Conservation (phyloP, 306 rosid species). For the Medicago ruthenica region DNA sequence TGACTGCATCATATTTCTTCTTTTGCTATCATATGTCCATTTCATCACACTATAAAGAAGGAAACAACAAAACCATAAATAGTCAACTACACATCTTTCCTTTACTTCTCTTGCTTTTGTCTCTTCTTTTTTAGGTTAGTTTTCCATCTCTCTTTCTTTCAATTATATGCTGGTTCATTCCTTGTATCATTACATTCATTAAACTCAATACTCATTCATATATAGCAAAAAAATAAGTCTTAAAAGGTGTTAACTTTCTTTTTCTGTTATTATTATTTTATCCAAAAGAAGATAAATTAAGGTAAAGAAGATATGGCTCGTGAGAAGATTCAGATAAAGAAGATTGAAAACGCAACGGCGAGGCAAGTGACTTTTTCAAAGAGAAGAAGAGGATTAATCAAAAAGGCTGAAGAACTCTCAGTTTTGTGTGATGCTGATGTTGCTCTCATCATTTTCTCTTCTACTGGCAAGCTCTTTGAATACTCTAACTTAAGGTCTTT, state of each 20-base stretch:
- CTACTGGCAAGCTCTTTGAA: conserved; percentile 87
- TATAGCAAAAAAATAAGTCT: background rate
- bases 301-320: conserved; percentile 66
- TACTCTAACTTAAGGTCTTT: conserved; percentile 76
- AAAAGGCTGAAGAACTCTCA: conserved; percentile 94
- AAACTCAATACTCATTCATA: background rate
- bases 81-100: conserved; percentile 34
- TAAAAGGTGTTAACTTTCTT: conserved; percentile 1
- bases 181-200: background rate
- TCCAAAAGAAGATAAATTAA: conserved; percentile 29
- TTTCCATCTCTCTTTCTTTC: conserved; percentile 13
- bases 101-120: conserved; percentile 30
- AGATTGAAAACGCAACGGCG: conserved; percentile 89
- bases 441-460: conserved; percentile 79
- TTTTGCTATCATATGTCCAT: background rate
- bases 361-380: conserved; percentile 96
- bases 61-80: conserved; percentile 34
- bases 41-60: background rate
- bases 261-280: background rate
- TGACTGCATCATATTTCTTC: background rate
- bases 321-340: conserved; percentile 96
- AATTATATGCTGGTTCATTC: conserved; percentile 49
- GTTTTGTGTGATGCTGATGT: conserved; percentile 95
- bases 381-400: conserved; percentile 84
- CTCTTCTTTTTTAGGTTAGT: conserved; percentile 45